A percentile compares a stretch with the other conserved stretches of the same genome.
Evolutionary conservation across 768 basidiomycete species (phyloP).

Genomic region (Lepiota venenata): DNA sequence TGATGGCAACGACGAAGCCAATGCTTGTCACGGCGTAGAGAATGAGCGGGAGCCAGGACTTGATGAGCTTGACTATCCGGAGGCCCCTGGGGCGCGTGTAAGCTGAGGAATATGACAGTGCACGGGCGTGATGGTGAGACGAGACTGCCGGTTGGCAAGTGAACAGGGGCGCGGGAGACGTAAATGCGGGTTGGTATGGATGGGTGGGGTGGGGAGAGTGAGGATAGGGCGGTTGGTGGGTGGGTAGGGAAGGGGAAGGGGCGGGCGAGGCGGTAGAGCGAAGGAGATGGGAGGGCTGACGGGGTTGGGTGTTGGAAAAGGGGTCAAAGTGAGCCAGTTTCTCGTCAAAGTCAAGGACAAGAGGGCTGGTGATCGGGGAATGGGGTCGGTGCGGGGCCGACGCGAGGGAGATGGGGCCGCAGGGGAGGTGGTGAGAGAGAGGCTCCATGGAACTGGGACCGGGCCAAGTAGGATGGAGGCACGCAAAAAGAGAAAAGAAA

Average conservation of each 20-base stretch:
- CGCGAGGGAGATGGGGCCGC: conserved; percentile 27
- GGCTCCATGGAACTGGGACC: conserved; percentile 31
- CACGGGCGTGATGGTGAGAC: not conserved
- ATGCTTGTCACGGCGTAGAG: conserved; percentile 76
- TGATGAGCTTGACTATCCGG: conserved; percentile 56
- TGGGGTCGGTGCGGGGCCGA: conserved; percentile 15
- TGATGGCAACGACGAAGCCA: conserved; percentile 76
- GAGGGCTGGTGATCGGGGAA: conserved; percentile 15
- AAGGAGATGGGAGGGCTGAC: not conserved
- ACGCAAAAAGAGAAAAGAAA: conserved; percentile 15
- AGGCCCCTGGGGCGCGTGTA: conserved; percentile 36
- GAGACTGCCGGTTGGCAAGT: not conserved
- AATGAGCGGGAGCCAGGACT: conserved; percentile 76
- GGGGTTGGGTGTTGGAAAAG: not conserved
- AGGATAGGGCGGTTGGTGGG: conserved; percentile 7
- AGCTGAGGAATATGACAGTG: conserved; percentile 9
- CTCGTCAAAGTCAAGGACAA: conserved; percentile 12
- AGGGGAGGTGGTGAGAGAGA: conserved; percentile 20
- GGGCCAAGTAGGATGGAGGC: conserved; percentile 24
- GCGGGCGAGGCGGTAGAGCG: not conserved
- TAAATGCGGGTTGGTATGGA: conserved; percentile 8
- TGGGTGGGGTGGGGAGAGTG: not conserved
- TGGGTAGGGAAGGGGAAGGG: not conserved
- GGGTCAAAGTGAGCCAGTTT: conserved; percentile 8
- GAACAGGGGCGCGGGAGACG: conserved; percentile 7